phyloP scores from a whole-genome alignment of 176 grass and related monocot genomes.

The Hyparrhenia diplandra region DNA sequence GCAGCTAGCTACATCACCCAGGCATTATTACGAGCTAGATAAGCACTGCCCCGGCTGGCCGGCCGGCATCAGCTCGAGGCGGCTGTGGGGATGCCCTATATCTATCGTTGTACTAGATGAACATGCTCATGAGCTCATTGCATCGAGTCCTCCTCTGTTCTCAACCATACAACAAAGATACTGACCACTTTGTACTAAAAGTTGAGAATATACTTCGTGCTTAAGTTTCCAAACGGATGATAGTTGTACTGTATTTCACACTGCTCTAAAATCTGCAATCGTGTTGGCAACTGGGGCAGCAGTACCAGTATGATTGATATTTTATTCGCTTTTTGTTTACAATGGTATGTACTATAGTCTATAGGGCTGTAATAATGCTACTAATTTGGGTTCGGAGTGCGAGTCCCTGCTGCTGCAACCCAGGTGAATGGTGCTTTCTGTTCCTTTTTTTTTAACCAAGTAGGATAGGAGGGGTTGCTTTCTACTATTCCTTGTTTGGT shows the following conservation, averaged over 20 bases:
- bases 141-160: neutral
- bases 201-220: conserved; percentile 19
- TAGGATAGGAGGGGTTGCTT: too few relatives aligned
- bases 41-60: conserved; percentile 15
- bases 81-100: conserved; percentile 4
- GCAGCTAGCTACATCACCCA: too few relatives aligned
- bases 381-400: too few relatives aligned
- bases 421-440: too few relatives aligned
- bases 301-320: too few relatives aligned
- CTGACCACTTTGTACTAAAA: neutral
- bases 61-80: neutral
- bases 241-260: too few relatives aligned
- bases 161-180: neutral
- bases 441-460: too few relatives aligned
- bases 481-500: conserved; percentile 19
- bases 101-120: neutral
- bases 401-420: too few relatives aligned
- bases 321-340: too few relatives aligned
- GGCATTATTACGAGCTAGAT: conserved; percentile 21
- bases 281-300: neutral
- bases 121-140: neutral
- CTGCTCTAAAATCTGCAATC: too few relatives aligned
- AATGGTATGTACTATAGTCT: too few relatives aligned
- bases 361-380: too few relatives aligned
- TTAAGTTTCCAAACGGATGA: conserved; percentile 10